Evolutionary conservation across 805 yeast species (phyloP).

Genomic region (Lachancea kluyveri): DNA sequence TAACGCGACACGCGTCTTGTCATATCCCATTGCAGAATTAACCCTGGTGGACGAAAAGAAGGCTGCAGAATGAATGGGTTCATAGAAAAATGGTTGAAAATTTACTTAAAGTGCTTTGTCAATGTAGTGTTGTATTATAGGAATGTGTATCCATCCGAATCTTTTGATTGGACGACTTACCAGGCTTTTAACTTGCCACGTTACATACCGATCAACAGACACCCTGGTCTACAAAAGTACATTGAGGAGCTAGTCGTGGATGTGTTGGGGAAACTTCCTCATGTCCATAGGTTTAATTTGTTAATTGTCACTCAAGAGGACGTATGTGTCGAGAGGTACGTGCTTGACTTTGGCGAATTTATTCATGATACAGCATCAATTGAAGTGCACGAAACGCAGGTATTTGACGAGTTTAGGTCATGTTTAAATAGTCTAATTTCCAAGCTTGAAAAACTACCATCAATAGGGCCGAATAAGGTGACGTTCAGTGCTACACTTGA

Average conservation of each 20-base stretch:
- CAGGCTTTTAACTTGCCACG: slow-evolving; percentile 38
- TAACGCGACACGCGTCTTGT: no score
- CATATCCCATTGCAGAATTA: no score
- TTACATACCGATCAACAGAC: slow-evolving; percentile 38
- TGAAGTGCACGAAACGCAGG: slow-evolving; percentile 18
- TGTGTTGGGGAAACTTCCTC: slow-evolving; percentile 18
- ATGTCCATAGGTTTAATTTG: slow-evolving; percentile 19
- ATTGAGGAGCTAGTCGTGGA: slow-evolving; percentile 30
- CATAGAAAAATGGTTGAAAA: slow-evolving; percentile 23
- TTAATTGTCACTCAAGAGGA: slow-evolving; percentile 19
- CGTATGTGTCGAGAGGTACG: slow-evolving; percentile 23
- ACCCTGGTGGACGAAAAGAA: no score
- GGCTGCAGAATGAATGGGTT: slow-evolving; percentile 19
- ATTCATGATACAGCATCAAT: slow-evolving; percentile 15
- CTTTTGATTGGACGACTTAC: slow-evolving; percentile 32
- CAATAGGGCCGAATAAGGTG: slow-evolving; percentile 22
- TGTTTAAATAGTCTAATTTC: slow-evolving; percentile 24
- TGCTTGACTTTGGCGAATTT: slow-evolving; percentile 29
- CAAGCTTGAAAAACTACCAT: slow-evolving; percentile 20
- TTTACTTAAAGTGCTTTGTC: slow-evolving; percentile 34
- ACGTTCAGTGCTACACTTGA: slow-evolving; percentile 26
- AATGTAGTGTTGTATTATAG: slow-evolving; percentile 33
- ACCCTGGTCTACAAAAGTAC: slow-evolving; percentile 38
- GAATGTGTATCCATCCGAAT: slow-evolving; percentile 31
- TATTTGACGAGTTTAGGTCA: slow-evolving; percentile 29